phyloP scores from a whole-genome alignment of 2,329 filamentous ascomycete genomes.

The Parastagonospora avenae region DNA sequence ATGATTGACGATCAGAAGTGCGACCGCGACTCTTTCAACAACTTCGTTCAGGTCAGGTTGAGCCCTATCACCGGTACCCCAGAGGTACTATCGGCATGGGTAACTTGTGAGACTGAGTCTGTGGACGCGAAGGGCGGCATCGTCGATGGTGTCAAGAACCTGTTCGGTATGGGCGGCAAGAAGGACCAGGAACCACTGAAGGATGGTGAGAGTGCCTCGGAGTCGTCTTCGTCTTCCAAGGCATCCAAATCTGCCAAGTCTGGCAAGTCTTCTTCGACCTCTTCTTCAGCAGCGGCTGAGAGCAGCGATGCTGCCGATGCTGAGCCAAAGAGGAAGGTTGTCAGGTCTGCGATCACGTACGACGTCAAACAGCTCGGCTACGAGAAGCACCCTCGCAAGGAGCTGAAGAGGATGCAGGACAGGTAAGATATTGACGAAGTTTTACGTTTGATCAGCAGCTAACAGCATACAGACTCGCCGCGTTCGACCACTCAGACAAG shows the following conservation, averaged over 20 bases:
- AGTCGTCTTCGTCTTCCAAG: slow-evolving; percentile 53
- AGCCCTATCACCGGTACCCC: slow-evolving; percentile 77
- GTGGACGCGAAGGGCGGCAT: slow-evolving; percentile 76
- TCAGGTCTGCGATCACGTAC: slow-evolving; percentile 59
- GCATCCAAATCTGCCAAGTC: slow-evolving; percentile 29
- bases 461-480: slow-evolving; percentile 65
- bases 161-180: slow-evolving; percentile 92
- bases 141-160: slow-evolving; percentile 92
- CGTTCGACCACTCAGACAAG: slow-evolving; percentile 85
- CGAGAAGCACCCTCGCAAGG: slow-evolving; percentile 63
- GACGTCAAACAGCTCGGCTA: slow-evolving; percentile 54
- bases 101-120: slow-evolving; percentile 83
- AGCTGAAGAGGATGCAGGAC: slow-evolving; percentile 66
- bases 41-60: slow-evolving; percentile 78
- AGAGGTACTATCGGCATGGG: slow-evolving; percentile 73
- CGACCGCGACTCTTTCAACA: slow-evolving; percentile 74
- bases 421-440: slow-evolving; percentile 37
- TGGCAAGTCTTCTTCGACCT: slow-evolving; percentile 52
- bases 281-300: slow-evolving; percentile 52
- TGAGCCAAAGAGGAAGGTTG: slow-evolving; percentile 57
- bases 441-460: slow-evolving; percentile 5
- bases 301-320: slow-evolving; percentile 56
- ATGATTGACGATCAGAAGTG: slow-evolving; percentile 82
- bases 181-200: slow-evolving; percentile 78
- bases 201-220: slow-evolving; percentile 52